Base-by-base conservation (phyloP, 768 basidiomycete species). In the Lactarius sanguifluus region DNA sequence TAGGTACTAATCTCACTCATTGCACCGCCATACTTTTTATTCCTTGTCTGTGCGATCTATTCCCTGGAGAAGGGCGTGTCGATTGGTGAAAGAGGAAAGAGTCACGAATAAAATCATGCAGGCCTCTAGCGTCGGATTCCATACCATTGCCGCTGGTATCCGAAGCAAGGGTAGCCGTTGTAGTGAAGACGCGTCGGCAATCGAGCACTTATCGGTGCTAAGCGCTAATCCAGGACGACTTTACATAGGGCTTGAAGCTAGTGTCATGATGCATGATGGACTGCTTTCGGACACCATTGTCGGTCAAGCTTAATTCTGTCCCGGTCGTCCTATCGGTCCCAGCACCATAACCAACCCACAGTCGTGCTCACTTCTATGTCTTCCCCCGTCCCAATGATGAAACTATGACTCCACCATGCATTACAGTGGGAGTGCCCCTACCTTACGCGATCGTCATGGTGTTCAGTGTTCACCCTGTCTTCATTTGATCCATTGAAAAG, bases 21-120 rank as follows among this genome's bases (percentile, higher is more conserved):
- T 30, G 25, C 28, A 41, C 68, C 55, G 64, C 73, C 58, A 73
- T 58, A 67, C 16, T 62, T 43, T 52, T 43, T 52, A 34, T 36
- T 57, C 32, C 57, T 23, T 55, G 52, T 64, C 55, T 56, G 47
- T 59, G 50, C 25, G 25, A 45, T 55, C 54, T 43, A 59, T 54
- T 28, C 32, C 10, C 38, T 55, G 40, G 58, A 43, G 50, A 25
- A 15, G 13, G 23, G 23, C 1, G 23, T 25, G 25, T 56, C 20
- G 8, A 54, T 28, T 47, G 34, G 64, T 34, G 55, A 43, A 38
- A 38, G 16, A 43, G 6, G 41, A 25, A 13, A 16, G 50, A 52
- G 23, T 28, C 25, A 28, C 50, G 23, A 52, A 52, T 52, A 52
- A 52, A 52, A 13, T 52, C 50, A 25, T 5, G 23, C 23, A 8